Evolutionary conservation across 139 green algal species (phyloP).

Genomic region (Ettlia oleoabundans): DNA sequence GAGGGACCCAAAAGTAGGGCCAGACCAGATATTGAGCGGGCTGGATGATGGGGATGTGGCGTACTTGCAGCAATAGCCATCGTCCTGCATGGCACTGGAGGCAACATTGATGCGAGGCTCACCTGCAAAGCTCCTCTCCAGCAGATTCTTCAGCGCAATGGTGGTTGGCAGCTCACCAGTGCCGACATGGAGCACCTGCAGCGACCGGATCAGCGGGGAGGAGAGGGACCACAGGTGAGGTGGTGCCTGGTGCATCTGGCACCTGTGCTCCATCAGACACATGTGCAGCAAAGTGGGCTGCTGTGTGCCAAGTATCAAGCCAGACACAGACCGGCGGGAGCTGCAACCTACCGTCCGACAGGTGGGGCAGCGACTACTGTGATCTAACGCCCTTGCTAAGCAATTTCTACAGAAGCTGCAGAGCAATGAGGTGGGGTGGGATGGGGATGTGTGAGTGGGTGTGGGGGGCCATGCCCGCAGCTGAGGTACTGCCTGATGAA

Average conservation of each 20-base stretch:
- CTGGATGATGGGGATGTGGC: too few species aligned
- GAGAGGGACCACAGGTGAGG: neutral
- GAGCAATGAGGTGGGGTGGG: too few species aligned
- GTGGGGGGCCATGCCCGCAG: too few species aligned
- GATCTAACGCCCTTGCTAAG: slow-evolving; percentile 79
- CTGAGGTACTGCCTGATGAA: too few species aligned
- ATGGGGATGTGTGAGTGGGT: too few species aligned
- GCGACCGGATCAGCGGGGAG: neutral
- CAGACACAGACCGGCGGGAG: neutral
- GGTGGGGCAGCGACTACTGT: slow-evolving; percentile 77
- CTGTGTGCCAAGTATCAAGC: neutral
- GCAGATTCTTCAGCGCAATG: slow-evolving; percentile 72
- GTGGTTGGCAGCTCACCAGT: slow-evolving; percentile 69
- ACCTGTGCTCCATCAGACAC: neutral
- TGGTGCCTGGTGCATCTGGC: neutral
- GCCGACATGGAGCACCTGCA: slow-evolving; percentile 58
- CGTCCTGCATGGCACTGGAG: neutral
- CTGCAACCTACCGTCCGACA: slow-evolving; percentile 70
- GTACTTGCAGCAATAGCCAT: neutral
- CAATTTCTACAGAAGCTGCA: slow-evolving; percentile 87
- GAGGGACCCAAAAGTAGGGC: too few species aligned
- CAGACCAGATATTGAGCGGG: too few species aligned
- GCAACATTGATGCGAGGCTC: neutral
- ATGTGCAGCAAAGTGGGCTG: neutral
- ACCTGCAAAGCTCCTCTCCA: slow-evolving; percentile 68